Evolutionary conservation across 1,139 yeast genomes (phyloP).

Genomic region (Pichia sorboxylosa): DNA sequence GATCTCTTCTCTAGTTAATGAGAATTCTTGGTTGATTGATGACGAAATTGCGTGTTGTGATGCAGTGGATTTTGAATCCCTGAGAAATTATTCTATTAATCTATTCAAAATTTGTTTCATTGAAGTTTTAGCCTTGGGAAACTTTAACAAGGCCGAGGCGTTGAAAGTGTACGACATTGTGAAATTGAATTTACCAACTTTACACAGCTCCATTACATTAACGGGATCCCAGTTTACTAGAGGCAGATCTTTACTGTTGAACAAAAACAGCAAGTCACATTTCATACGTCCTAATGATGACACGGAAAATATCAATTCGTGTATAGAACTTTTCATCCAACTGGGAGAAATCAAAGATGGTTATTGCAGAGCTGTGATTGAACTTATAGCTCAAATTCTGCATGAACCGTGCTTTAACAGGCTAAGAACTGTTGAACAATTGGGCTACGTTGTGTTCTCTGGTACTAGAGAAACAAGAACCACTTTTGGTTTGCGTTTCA

Average conservation of each 20-base stretch:
- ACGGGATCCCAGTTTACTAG: slow-evolving; percentile 30
- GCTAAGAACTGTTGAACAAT: slow-evolving; percentile 83
- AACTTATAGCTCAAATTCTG: slow-evolving; percentile 57
- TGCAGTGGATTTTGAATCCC: slow-evolving; percentile 36
- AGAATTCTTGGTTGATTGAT: slow-evolving; percentile 51
- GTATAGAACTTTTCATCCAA: slow-evolving; percentile 71
- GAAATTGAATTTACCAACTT: slow-evolving; percentile 10
- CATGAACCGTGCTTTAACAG: slow-evolving; percentile 85
- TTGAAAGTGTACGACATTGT: slow-evolving; percentile 17
- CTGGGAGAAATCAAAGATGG: slow-evolving; percentile 37
- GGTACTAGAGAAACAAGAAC: slow-evolving; percentile 61
- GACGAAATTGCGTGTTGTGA: slow-evolving; percentile 49
- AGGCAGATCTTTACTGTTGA: slow-evolving; percentile 40
- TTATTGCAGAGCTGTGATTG: slow-evolving; percentile 36
- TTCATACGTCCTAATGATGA: slow-evolving; percentile 50
- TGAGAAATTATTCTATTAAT: slow-evolving; percentile 36
- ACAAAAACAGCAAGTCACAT: slow-evolving; percentile 32
- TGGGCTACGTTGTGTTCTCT: slow-evolving; percentile 83
- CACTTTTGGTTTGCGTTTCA: slow-evolving; percentile 63
- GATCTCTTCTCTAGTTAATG: slow-evolving; percentile 53
- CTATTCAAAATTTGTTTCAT: slow-evolving; percentile 42
- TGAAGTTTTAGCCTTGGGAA: slow-evolving; percentile 74
- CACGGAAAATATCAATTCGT: slow-evolving; percentile 66
- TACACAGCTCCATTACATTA: slow-evolving; percentile 14
- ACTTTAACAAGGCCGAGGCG: slow-evolving; percentile 50